A percentile compares a stretch with the other conserved stretches of the same genome.
Evolutionary conservation across 805 yeast genomes (phyloP).

Genomic region (Huiozyma sinensis): DNA sequence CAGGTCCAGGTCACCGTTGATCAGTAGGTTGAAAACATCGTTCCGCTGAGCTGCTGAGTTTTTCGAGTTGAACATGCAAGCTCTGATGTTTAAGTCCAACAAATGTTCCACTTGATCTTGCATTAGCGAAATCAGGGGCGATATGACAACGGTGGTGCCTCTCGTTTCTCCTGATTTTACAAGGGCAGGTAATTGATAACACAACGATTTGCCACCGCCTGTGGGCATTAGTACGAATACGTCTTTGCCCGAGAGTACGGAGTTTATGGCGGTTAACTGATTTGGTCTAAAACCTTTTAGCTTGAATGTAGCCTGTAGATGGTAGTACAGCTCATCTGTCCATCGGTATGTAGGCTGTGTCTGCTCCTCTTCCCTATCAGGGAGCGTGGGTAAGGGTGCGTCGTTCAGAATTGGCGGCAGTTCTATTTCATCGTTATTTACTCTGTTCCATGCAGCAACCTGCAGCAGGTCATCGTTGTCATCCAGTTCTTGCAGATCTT

Average conservation of each 20-base stretch:
- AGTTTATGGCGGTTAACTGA: slow-evolving; percentile 78
- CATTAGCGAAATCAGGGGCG: slow-evolving; percentile 93
- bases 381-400: neutral
- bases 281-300: slow-evolving; percentile 62
- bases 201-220: slow-evolving; percentile 94
- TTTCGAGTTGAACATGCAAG: slow-evolving; percentile 82
- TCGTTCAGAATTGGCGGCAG: slow-evolving; percentile 1
- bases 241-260: slow-evolving; percentile 67
- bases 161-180: slow-evolving; percentile 60
- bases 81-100: slow-evolving; percentile 52
- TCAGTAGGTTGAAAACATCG: slow-evolving; percentile 49
- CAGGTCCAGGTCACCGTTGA: slow-evolving; percentile 57
- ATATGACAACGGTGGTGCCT: slow-evolving; percentile 85
- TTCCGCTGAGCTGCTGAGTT: slow-evolving; percentile 53
- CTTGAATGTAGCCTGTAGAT: slow-evolving; percentile 50
- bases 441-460: slow-evolving; percentile 5
- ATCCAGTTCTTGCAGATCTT: neutral
- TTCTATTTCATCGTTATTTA: slow-evolving; percentile 11
- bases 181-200: slow-evolving; percentile 91
- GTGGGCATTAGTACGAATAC: slow-evolving; percentile 97
- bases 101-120: slow-evolving; percentile 91
- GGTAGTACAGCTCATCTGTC: slow-evolving; percentile 55
- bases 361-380: neutral
- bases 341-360: slow-evolving; percentile 32
- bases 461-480: slow-evolving; percentile 19